These are phyloP conservation scores for Dryas drummondii DNA, from an alignment of 306 rosid species.

Conservation along the genomic window DNA sequence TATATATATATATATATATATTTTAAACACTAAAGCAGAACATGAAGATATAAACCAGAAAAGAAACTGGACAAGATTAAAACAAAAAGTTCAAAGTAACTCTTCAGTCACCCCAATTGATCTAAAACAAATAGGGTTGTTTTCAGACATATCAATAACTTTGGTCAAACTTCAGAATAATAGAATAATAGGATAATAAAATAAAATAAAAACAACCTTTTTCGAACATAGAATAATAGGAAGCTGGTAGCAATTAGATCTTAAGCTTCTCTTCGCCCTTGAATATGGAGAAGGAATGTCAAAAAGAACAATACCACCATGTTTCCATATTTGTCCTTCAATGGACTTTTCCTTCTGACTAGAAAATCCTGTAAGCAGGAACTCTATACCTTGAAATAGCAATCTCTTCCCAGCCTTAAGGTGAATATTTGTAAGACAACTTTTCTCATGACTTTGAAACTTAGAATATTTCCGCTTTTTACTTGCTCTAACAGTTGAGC, in stretches of 20 bases:
- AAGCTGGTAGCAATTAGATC: slow-evolving; percentile 33
- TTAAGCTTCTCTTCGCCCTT: slow-evolving; percentile 45
- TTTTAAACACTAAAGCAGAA: not conserved
- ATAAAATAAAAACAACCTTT: slow-evolving; percentile 52
- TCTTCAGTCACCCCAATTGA: too few relatives aligned
- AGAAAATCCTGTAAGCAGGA: slow-evolving; percentile 80
- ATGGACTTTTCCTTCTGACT: slow-evolving; percentile 55
- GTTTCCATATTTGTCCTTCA: slow-evolving; percentile 59
- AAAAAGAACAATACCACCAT: slow-evolving; percentile 69
- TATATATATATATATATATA: too few relatives aligned
- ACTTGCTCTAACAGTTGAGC: slow-evolving; percentile 36
- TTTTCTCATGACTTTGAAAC: slow-evolving; percentile 30
- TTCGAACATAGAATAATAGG: slow-evolving; percentile 68
- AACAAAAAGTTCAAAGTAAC: too few relatives aligned
- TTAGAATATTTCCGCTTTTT: slow-evolving; percentile 40
- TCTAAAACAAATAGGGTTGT: not conserved
- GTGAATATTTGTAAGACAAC: slow-evolving; percentile 35
- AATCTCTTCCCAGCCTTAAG: slow-evolving; percentile 35
- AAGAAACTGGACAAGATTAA: too few relatives aligned
- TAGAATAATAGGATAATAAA: not conserved
- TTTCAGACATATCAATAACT: not conserved
- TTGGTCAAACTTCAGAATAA: not conserved
- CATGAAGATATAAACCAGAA: too few relatives aligned
- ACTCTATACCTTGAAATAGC: slow-evolving; percentile 65
- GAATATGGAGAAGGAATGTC: slow-evolving; percentile 67